These are phyloP conservation scores for Axilococcus clingmanii DNA, from an alignment of 139 green algal species.

Conservation along the genomic window DNA sequence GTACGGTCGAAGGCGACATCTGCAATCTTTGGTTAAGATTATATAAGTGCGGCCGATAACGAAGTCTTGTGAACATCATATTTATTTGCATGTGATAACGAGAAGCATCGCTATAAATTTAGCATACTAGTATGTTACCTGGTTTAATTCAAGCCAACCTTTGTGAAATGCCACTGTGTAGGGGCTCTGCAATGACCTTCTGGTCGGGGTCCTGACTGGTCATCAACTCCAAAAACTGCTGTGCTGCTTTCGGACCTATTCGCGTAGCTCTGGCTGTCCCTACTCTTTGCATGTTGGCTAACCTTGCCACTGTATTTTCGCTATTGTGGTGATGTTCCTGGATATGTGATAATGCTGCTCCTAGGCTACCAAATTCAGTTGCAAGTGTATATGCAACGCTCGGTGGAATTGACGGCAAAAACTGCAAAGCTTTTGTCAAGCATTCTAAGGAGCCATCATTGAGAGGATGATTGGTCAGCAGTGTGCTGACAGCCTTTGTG, in stretches of 20 bases:
- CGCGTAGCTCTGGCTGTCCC: conserved; percentile 14
- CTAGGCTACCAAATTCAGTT: conserved; percentile 10
- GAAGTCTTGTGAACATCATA: too few species aligned
- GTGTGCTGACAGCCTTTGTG: background rate
- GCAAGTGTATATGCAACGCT: conserved; percentile 11
- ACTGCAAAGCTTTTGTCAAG: background rate
- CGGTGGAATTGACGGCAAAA: conserved; percentile 14
- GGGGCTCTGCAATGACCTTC: too few species aligned
- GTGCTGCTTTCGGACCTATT: conserved; percentile 17
- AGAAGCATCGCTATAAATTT: too few species aligned
- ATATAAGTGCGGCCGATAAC: too few species aligned
- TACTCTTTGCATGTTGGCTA: conserved; percentile 30
- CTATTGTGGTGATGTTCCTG: too few species aligned
- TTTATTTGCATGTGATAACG: too few species aligned
- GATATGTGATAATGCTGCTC: conserved; percentile 14
- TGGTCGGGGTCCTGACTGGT: conserved; percentile 6
- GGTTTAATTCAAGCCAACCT: background rate
- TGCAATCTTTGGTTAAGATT: too few species aligned
- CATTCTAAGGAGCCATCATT: background rate
- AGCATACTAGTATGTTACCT: background rate
- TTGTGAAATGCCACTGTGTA: too few species aligned
- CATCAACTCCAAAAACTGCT: conserved; percentile 18
- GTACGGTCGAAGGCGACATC: too few species aligned
- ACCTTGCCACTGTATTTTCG: conserved; percentile 7
- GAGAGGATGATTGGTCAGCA: conserved; percentile 10